A percentile compares a stretch with the other conserved stretches of the same genome.
phyloP scores from a whole-genome alignment of 2,329 filamentous ascomycete genomes.

The Beauveria bassiana region DNA sequence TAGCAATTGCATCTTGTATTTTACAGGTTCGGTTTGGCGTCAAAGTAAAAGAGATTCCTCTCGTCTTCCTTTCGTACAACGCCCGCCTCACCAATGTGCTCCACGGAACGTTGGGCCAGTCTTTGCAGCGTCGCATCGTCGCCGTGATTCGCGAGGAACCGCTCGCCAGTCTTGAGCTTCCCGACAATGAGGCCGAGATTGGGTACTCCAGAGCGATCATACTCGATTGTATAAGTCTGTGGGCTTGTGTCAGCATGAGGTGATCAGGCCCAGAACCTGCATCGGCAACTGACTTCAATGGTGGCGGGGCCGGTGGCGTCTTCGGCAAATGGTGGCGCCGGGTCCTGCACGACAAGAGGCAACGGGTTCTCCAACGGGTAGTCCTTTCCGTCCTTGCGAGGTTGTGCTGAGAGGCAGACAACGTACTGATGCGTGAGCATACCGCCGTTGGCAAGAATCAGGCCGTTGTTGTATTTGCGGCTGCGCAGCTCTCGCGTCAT shows the following conservation, averaged over 20 bases:
- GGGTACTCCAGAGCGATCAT: constrained; percentile 17
- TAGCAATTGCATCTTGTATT: neutral
- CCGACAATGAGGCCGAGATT: constrained; percentile 19
- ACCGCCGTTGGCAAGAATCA: constrained; percentile 60
- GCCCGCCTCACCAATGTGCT: constrained; percentile 18
- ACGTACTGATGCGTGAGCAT: constrained; percentile 59
- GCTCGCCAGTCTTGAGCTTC: constrained; percentile 14
- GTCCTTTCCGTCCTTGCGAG: constrained; percentile 16
- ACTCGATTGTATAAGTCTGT: constrained; percentile 26
- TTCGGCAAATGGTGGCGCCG: constrained; percentile 13
- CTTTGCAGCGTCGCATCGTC: constrained; percentile 14
- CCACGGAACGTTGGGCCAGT: constrained; percentile 13
- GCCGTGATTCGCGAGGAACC: constrained; percentile 23
- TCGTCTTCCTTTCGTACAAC: constrained; percentile 6
- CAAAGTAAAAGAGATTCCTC: constrained; percentile 16
- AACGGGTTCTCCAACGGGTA: constrained; percentile 16
- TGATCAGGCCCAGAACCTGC: neutral
- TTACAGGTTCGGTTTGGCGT: constrained; percentile 13
- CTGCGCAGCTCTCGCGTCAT: constrained; percentile 46
- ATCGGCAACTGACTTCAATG: constrained; percentile 19
- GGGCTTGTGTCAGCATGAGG: neutral
- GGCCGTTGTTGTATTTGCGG: constrained; percentile 37
- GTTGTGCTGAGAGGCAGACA: constrained; percentile 45
- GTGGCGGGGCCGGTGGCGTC: constrained; percentile 17
- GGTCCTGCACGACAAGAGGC: constrained; percentile 6